Base-by-base conservation (phyloP, 257 asterid species). In the Prunella vulgaris region DNA sequence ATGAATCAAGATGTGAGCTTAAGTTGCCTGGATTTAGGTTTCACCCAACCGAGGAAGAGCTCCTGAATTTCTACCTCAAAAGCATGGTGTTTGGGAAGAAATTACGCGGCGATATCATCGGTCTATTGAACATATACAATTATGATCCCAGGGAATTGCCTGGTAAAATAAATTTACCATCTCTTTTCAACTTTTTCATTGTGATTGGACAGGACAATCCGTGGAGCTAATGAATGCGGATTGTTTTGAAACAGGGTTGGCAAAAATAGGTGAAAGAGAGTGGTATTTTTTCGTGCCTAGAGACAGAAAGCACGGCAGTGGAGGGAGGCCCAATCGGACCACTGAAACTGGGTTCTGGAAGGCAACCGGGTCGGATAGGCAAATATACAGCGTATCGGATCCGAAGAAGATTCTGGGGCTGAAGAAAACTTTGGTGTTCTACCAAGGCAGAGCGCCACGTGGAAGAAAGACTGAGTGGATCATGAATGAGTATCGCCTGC, bases 1-100 rank as follows among this genome's bases (percentile, higher is more conserved):
- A 77, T 18, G 79, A 77, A 66, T 70, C 79, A 22, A 40, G 48
- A 52, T 13, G 18, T 0, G 85, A 78, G 73, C 7, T 65, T 10
- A 33, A 76, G 53, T 74, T 89, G 68, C 96, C 96, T 0, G 96
- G 96, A 28, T 89, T 89, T 77, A 78, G 96, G 53, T 89, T 89
- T 67, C 96, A 89, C 60, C 96, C 96, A 0, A 89, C 90, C 1
- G 96, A 85, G 64, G 92, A 89, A 78, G 96, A 89, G 72, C 92
- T 89, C 46, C 15, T 89, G 35, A 74, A 73, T 57, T 89, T 85
- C 76, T 89, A 89, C 81, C 96, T 89, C 46, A 87, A 75, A 68
- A 49, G 59, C 14, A 69, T 76, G 44, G 76, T 87, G 7, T 52
- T 48, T 0, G 95, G 85, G n/a, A 76, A 76, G 24, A 83, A 78